Conservation (phyloP, 2,329 filamentous ascomycete genomes). For the Botryosphaeria agaves region DNA sequence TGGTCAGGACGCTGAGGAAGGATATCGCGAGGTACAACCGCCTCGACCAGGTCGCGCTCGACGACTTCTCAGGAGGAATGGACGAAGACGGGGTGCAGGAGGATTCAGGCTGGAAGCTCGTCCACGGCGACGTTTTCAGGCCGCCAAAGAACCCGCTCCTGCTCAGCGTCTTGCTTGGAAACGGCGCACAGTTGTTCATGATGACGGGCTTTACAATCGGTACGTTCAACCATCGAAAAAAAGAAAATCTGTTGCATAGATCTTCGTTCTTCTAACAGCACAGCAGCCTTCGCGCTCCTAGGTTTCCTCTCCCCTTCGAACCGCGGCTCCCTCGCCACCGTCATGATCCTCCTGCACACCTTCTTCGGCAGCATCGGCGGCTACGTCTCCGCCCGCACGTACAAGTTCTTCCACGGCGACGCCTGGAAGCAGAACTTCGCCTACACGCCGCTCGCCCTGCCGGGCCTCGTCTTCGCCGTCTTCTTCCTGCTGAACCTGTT, state of each 20-base stretch:
- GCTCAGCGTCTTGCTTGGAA: constrained; percentile 76
- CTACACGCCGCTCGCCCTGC: constrained; percentile 71
- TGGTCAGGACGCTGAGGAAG: constrained; percentile 75
- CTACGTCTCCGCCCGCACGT: constrained; percentile 75
- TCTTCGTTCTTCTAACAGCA: no score
- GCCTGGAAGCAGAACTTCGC: constrained; percentile 89
- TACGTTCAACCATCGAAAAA: constrained; percentile 12
- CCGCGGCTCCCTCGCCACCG: constrained; percentile 80
- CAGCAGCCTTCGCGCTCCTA: constrained; percentile 60
- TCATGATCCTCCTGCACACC: constrained; percentile 86
- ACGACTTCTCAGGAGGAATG: constrained; percentile 66
- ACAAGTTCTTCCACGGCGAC: constrained; percentile 87
- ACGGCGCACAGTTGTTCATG: constrained; percentile 89
- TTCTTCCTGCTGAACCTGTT: constrained; percentile 96
- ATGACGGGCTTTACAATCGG: constrained; percentile 89
- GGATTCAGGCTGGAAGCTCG: constrained; percentile 95
- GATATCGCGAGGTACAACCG: constrained; percentile 96
- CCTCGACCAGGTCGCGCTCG: constrained; percentile 75
- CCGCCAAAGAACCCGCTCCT: constrained; percentile 68
- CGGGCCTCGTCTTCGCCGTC: constrained; percentile 64
- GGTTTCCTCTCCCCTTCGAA: constrained; percentile 94
- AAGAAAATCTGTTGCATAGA: no score
- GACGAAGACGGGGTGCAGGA: constrained; percentile 79
- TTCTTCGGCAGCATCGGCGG: constrained; percentile 84
- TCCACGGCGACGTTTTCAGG: constrained; percentile 94